phyloP scores from a whole-genome alignment of 2,329 filamentous ascomycete genomes.

The Rhinocladiella similis region DNA sequence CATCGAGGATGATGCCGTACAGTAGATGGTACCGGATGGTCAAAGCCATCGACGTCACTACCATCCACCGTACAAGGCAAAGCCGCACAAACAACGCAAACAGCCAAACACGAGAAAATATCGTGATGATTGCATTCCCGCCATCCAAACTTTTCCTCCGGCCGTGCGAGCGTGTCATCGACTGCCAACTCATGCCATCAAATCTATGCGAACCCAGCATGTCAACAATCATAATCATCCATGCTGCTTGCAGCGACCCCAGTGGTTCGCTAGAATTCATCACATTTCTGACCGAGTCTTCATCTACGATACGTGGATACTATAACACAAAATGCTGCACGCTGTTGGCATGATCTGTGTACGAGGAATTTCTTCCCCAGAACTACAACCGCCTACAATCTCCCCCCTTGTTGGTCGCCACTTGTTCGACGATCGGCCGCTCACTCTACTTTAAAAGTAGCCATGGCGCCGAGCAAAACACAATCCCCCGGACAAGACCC shows the following conservation, averaged over 20 bases:
- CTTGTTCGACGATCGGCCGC: neutral
- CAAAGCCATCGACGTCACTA: no score
- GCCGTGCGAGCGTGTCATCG: neutral
- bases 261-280: neutral
- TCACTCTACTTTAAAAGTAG: neutral
- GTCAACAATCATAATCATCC: neutral
- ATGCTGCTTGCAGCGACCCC: neutral
- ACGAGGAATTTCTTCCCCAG: neutral
- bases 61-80: no score
- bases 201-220: neutral
- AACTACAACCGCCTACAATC: neutral
- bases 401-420: neutral
- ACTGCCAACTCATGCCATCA: neutral
- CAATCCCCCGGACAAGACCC: neutral
- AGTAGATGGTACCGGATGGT: no score
- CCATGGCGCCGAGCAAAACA: neutral
- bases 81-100: no score
- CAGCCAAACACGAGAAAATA: no score
- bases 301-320: no score
- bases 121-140: no score
- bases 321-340: no score
- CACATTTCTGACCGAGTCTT: no score
- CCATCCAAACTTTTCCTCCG: no score
- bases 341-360: neutral
- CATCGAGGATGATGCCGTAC: no score